These are phyloP conservation scores for Ceratocystis diversiconidia DNA, from an alignment of 2,329 filamentous ascomycete species.

Conservation along the genomic window DNA sequence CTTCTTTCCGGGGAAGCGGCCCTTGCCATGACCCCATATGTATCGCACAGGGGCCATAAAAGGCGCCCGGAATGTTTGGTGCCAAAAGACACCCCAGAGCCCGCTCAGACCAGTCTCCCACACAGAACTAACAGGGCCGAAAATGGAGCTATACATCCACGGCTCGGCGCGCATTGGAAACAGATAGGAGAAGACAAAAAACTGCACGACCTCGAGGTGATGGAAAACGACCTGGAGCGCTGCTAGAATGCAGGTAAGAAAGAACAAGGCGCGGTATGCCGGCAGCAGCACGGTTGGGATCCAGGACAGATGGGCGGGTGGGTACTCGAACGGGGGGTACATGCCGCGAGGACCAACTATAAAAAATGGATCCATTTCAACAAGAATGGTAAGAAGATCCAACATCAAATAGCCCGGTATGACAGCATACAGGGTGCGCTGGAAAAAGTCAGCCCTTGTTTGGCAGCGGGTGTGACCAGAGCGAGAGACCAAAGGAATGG, in stretches of 20 bases:
- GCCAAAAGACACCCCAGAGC: constrained; percentile 81
- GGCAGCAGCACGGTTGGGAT: constrained; percentile 34
- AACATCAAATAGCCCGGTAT: constrained; percentile 51
- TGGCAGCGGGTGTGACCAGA: constrained; percentile 35
- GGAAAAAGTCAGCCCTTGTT: constrained; percentile 27
- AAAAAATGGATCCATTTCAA: constrained; percentile 63
- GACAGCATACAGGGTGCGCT: constrained; percentile 31
- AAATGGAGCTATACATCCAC: constrained; percentile 40
- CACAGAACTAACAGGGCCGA: constrained; percentile 40
- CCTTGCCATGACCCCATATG: constrained; percentile 30
- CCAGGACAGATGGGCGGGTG: constrained; percentile 30
- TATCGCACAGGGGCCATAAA: constrained; percentile 47
- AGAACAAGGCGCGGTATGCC: constrained; percentile 42
- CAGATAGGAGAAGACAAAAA: constrained; percentile 33
- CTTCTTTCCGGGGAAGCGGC: constrained; percentile 19
- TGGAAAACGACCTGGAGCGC: constrained; percentile 49
- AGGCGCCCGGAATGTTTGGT: constrained; percentile 69
- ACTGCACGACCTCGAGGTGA: constrained; percentile 43
- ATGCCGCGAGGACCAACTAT: constrained; percentile 31
- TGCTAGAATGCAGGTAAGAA: constrained; percentile 40
- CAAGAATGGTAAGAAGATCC: constrained; percentile 53
- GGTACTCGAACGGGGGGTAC: constrained; percentile 21
- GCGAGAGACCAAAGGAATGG: constrained; percentile 30
- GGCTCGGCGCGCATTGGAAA: constrained; percentile 38
- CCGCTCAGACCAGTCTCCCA: constrained; percentile 59